These are phyloP conservation scores for Venturia nashicola DNA, from an alignment of 2,329 filamentous ascomycete species.

Conservation along the genomic window DNA sequence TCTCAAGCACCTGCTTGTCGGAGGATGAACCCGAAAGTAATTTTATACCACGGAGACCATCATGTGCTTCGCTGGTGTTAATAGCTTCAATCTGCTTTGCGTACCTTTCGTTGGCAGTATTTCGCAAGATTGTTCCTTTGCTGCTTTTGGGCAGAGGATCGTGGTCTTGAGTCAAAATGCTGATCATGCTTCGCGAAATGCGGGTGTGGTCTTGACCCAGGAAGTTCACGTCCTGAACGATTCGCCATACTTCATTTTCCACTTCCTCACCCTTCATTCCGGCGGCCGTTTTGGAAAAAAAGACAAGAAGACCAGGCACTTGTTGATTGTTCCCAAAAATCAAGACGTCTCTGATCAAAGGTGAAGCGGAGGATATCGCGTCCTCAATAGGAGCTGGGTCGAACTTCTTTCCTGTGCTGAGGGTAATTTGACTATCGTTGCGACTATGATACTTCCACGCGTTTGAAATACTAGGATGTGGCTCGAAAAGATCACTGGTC, in stretches of 20 bases:
- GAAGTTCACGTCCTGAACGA: slow-evolving; percentile 39
- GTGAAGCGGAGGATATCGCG: slow-evolving; percentile 33
- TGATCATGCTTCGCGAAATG: slow-evolving; percentile 42
- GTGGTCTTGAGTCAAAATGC: slow-evolving; percentile 25
- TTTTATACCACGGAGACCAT: background rate
- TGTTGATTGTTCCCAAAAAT: slow-evolving; percentile 44
- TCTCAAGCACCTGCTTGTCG: background rate
- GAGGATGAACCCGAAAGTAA: background rate
- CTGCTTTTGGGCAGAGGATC: background rate
- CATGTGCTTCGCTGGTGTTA: slow-evolving; percentile 20
- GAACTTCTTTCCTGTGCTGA: slow-evolving; percentile 39
- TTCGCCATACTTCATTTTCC: slow-evolving; percentile 36
- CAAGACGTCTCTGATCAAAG: slow-evolving; percentile 41
- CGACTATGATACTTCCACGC: slow-evolving; percentile 36
- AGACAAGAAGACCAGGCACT: slow-evolving; percentile 41
- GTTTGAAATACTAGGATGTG: slow-evolving; percentile 29
- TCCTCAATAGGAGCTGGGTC: slow-evolving; percentile 40
- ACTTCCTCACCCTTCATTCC: slow-evolving; percentile 35
- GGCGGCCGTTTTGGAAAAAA: slow-evolving; percentile 28
- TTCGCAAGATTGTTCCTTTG: slow-evolving; percentile 44
- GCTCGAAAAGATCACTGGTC: slow-evolving; percentile 35
- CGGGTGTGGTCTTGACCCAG: slow-evolving; percentile 39
- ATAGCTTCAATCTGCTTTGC: slow-evolving; percentile 33
- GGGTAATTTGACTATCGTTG: slow-evolving; percentile 33
- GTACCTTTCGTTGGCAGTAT: slow-evolving; percentile 37